Evolutionary conservation across 768 basidiomycete species (phyloP), one percentile per base, ranked within the genome.

Genomic region (Suillus alpinus): DNA sequence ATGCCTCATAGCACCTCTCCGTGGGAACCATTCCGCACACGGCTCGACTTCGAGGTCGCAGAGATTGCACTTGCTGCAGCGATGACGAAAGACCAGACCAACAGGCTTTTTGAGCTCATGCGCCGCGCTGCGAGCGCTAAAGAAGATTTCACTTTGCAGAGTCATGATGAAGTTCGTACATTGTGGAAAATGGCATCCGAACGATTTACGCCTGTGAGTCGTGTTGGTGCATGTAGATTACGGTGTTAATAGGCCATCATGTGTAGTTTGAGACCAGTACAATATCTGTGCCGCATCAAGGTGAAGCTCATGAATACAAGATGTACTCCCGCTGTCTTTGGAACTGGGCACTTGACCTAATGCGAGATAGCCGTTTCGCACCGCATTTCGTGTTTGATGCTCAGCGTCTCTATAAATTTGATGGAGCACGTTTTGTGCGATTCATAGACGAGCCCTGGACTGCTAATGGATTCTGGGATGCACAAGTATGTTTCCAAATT

Each of bases 371-470:
- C 2, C 10, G 10, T 4, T 44, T 44, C 10, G 20, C 43, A 12
- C n/a, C n/a, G 2, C 43, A 44, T 44, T 44, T 44, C 10, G 0
- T 5, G 8, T 41, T 41, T 4, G 40, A 77, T 71, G 74, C 74
- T 10, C 37, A 68, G 37, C 60, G 49, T 6, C 59, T 65, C 6
- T 78, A 56, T 57, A 71, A 66, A 32, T 76, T 66, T 53, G 62
- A 75, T 61, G 69, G 69, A 0, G 43, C 56, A 10, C 6, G 2
- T 77, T 70, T 58, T 1, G 63, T 71, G 13, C 63, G 67, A 0
- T 72, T 77, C 44, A 52, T 71, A 31, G 60, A 75, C 49, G 73
- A 80, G 55, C 77, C 79, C 13, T 77, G 77, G 70, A 76, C 75
- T 16, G 77, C 71, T 1, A 52, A 76, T 20, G 20, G 49, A 1